These are phyloP conservation scores for Picochlorum sp. DNA, from an alignment of 139 green algal genomes.

Conservation along the genomic window DNA sequence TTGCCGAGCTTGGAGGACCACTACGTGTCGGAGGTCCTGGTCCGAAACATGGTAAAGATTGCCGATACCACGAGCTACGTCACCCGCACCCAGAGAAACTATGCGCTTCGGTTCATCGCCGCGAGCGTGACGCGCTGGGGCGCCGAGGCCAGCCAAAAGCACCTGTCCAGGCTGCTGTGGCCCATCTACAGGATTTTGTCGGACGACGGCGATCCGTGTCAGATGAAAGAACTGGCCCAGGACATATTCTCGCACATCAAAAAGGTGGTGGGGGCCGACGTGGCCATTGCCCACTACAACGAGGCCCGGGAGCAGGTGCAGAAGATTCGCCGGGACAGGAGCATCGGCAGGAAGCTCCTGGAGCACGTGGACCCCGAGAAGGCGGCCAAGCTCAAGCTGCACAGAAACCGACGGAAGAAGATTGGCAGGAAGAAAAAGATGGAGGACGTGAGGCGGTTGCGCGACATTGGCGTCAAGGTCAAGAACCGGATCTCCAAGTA, in stretches of 20 bases:
- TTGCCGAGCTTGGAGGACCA: conserved; percentile 29
- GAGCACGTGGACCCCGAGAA: conserved; percentile 70
- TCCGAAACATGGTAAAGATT: conserved; percentile 54
- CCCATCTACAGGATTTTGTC: conserved; percentile 71
- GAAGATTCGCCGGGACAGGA: conserved; percentile 33
- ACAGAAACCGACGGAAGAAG: conserved; percentile 26
- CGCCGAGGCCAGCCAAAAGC: conserved; percentile 27
- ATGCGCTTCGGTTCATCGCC: conserved; percentile 69
- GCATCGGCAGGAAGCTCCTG: conserved; percentile 34
- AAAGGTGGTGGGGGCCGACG: conserved; percentile 48
- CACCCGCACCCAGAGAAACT: conserved; percentile 36
- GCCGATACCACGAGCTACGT: conserved; percentile 48
- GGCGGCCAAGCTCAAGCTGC: conserved; percentile 43
- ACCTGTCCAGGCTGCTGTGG: conserved; percentile 55
- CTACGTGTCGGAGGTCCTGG: conserved; percentile 33
- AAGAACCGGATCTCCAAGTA: conserved; percentile 20
- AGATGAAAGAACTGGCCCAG: conserved; percentile 36
- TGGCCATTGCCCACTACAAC: conserved; percentile 60
- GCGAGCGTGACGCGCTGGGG: conserved; percentile 51
- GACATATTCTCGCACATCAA: conserved; percentile 72
- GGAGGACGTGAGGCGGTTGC: conserved; percentile 50
- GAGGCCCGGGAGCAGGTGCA: conserved; percentile 42
- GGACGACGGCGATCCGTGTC: conserved; percentile 14
- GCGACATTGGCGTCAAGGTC: conserved; percentile 30
- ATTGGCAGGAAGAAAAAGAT: conserved; percentile 58